Conservation (phyloP, 805 yeast species). For the Nakazawaea wyomingensis region DNA sequence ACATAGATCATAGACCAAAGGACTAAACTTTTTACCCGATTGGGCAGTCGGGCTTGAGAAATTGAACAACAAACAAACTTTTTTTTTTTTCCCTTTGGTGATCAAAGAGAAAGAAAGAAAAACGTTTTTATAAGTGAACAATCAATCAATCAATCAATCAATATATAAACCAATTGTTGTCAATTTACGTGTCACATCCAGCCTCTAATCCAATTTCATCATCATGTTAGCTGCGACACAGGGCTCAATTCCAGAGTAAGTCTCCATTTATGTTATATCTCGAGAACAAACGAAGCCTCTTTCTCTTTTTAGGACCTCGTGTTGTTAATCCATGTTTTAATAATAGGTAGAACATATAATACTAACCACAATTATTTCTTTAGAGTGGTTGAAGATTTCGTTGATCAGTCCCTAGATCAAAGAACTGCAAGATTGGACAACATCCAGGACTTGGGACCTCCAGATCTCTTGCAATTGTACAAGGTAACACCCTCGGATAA, state of each 20-base stretch:
- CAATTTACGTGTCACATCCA: too few species aligned
- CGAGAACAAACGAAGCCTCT: too few species aligned
- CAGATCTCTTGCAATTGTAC: constrained; percentile 50
- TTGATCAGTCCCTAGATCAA: constrained; percentile 58
- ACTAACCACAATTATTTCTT: constrained; percentile 17
- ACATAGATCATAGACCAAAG: background rate
- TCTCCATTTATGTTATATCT: constrained; percentile 14
- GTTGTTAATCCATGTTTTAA: too few species aligned
- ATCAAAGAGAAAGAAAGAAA: background rate
- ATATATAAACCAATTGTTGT: too few species aligned
- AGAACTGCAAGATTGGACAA: constrained; percentile 55
- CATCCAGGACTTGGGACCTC: constrained; percentile 68
- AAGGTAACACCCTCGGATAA: constrained; percentile 35
- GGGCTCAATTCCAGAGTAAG: constrained; percentile 61
- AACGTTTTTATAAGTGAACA: too few species aligned
- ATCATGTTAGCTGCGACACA: constrained; percentile 39
- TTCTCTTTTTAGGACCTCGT: too few species aligned
- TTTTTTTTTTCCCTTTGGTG: background rate
- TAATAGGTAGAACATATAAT: constrained; percentile 1
- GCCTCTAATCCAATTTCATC: background rate
- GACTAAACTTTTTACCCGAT: background rate
- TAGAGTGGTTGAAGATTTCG: constrained; percentile 52
- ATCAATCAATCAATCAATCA: too few species aligned
- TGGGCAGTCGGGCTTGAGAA: background rate
- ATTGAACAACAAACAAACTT: background rate